Base-by-base conservation (phyloP, 2,329 filamentous ascomycete species). In the Fusarium brevicatenulatum region DNA sequence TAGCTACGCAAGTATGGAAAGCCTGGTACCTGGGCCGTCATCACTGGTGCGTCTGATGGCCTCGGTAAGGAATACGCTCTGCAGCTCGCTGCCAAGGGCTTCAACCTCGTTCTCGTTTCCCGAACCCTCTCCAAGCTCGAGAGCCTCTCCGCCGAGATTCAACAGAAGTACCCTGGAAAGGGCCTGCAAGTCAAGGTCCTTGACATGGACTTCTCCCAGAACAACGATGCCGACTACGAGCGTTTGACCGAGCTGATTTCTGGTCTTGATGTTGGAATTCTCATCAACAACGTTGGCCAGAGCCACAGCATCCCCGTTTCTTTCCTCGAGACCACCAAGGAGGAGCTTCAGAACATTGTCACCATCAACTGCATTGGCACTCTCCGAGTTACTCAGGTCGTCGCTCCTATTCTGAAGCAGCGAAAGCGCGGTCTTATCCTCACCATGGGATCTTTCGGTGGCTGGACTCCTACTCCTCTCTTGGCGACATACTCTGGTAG, bases 371-470 rank as follows among this genome's bases (percentile, higher is more conserved):
- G 95, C 84, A 86, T 93, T 70, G 95, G 92, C 47, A 99, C 96
- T 1, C 88, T 99, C 40, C 93, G 93, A 80, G 91, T 95, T 58
- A 99, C 96, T 0, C 91, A 95, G 81, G 87, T 95, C 54, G 87
- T 99, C 46, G 92, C 93, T 1, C 95, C 96, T 0, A 91, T 93
- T 68, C 95, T 99, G 90, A 89, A 93, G 68, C 87, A 92, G 81
- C 92, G 95, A 78, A 94, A 93, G 84, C 91, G 91, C 64, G 96
- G 97, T 30, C 87, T 99, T 40, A 94, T 99, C 78, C 86, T 99
- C 62, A 99, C 95, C 66, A 98, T 99, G 95, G 96, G 95, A 52
- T 98, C 95, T 16, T 97, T 98, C 80, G 96, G 93, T 70, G 97
- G 96, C 75, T 92, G 97, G 84, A 90, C 96, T 69, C 96, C 96